Base-by-base conservation (phyloP, 305 asterid genomes). In the Rubia balearica region DNA sequence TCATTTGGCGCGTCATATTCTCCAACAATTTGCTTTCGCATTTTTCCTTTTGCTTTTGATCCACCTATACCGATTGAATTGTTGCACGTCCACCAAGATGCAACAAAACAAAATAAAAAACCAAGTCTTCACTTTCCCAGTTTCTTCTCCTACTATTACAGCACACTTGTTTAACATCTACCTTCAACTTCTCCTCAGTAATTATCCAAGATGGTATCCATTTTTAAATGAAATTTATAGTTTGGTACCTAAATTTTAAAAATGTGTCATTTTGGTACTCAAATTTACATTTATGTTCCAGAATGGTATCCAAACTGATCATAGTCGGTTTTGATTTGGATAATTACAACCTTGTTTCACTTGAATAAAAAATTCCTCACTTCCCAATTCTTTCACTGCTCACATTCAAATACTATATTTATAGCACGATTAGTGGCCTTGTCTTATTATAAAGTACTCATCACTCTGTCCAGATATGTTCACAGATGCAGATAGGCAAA, bases 401-500 rank as follows among this genome's bases (percentile, higher is more conserved):
- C 1, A 17, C 62, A 57, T 22, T 57, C 62, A 17, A 7, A 12
- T 17, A 7, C 1, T 42, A 46, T 27, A 41, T 21, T 19, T 16
- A 38, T 66, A 16, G 10, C 48, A 40, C 51, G 68, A 40, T 64
- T n/a, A 5, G 69, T 65, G 53, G 42, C 7, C 8, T 49, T 77
- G 72, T 72, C 8, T 33, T 57, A 30, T 42, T 69, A 11, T 30
- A 68, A 30, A 65, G 27, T 33, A 33, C 24, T 41, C 43, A n/a
- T 70, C 66, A 21, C 53, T 55, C 53, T 12, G 45, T 22, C 59
- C 61, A 11, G 65, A 19, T 21, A 8, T 42, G 27, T 65, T 41
- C 69, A 65, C 55, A 21, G 53, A 41, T 40, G 36, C 55, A 60
- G 61, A 72, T 67, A 69, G 77, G 49, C 78, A 69, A 65, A 57